Conservation (phyloP, 768 basidiomycete genomes). For the Leccinum arenicola region DNA sequence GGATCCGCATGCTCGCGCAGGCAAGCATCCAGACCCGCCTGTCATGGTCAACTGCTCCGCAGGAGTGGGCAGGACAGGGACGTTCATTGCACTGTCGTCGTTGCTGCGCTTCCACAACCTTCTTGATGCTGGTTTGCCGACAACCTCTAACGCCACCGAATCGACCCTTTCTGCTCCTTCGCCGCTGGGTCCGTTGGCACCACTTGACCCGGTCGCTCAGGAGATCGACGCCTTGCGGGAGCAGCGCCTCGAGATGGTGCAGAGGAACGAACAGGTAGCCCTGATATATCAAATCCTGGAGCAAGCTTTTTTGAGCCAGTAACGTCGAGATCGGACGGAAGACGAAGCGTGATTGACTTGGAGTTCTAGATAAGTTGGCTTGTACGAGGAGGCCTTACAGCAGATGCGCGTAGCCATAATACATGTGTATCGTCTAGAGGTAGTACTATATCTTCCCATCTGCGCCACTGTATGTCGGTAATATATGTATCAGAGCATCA, state of each 20-base stretch:
- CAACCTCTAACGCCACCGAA: constrained; percentile 24
- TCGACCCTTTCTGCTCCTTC: constrained; percentile 39
- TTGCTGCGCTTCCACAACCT: constrained; percentile 63
- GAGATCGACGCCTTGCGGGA: constrained; percentile 80
- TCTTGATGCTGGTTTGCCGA: constrained; percentile 29
- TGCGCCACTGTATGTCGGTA: background rate
- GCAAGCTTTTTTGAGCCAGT: constrained; percentile 22
- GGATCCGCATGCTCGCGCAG: constrained; percentile 29
- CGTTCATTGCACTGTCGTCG: constrained; percentile 80
- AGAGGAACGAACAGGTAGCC: constrained; percentile 60
- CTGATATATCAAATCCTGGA: constrained; percentile 63
- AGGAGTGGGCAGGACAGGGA: constrained; percentile 83
- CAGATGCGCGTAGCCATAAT: background rate
- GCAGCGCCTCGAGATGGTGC: constrained; percentile 81
- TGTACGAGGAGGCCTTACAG: background rate
- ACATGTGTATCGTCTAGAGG: background rate
- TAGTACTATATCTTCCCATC: background rate
- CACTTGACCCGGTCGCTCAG: constrained; percentile 53
- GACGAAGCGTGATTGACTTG: background rate
- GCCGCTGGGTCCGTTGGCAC: constrained; percentile 57
- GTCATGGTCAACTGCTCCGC: constrained; percentile 84
- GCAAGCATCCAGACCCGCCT: constrained; percentile 62
- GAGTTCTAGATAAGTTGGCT: background rate
- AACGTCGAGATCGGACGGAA: background rate
- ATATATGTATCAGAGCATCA: background rate